phyloP scores from a whole-genome alignment of 1,139 yeast genomes.

The Yamadazyma sp. region DNA sequence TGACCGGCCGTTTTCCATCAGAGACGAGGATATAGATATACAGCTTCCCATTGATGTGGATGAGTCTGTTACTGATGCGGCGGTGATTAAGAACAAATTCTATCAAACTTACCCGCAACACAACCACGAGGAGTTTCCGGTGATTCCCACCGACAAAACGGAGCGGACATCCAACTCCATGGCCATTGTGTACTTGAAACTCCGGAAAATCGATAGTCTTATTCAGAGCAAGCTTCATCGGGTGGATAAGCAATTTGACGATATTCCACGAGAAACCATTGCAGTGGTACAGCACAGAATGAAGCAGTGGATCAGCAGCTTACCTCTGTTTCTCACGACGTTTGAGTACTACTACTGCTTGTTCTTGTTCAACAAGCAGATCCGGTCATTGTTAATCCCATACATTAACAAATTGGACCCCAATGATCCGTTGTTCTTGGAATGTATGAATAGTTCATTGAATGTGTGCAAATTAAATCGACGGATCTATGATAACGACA shows the following conservation, averaged over 20 bases:
- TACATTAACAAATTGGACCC: constrained; percentile 9
- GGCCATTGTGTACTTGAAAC: constrained; percentile 8
- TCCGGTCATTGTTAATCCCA: constrained; percentile 10
- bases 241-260: constrained; percentile 6
- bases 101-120: constrained; percentile 9
- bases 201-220: constrained; percentile 10
- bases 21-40: constrained; percentile 12
- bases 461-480: constrained; percentile 11
- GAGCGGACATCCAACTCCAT: constrained; percentile 8
- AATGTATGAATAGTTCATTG: constrained; percentile 13
- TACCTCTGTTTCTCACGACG: constrained; percentile 8
- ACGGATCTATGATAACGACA: constrained; percentile 10
- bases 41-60: constrained; percentile 12
- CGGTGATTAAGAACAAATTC: constrained; percentile 8
- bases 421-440: constrained; percentile 10
- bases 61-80: constrained; percentile 8
- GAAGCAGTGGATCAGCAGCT: constrained; percentile 9
- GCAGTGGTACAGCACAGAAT: constrained; percentile 6
- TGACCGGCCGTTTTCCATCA: constrained; percentile 13
- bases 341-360: constrained; percentile 11
- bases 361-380: constrained; percentile 12
- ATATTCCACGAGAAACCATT: constrained; percentile 9
- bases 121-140: constrained; percentile 5
- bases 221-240: constrained; percentile 11
- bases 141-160: not conserved